These are phyloP conservation scores for Tagetes erecta DNA, from an alignment of 129 eudicot species.

Conservation along the genomic window DNA sequence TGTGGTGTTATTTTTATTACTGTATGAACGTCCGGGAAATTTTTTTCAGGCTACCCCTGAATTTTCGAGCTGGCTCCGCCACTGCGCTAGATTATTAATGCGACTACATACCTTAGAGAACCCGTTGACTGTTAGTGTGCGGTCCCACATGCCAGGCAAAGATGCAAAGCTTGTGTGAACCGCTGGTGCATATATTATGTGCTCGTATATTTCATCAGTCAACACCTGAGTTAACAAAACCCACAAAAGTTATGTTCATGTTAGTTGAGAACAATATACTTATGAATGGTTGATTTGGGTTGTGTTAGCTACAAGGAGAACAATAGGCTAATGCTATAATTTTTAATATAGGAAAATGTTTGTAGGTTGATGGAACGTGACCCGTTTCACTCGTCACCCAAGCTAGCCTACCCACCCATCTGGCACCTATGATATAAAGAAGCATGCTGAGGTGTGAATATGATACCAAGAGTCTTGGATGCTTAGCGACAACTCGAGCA, in stretches of 20 bases:
- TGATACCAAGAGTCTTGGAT: constrained; percentile 87
- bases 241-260: constrained; percentile 15
- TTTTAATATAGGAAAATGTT: not conserved
- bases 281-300: constrained; percentile 6
- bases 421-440: not conserved
- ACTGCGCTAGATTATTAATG: too few relatives aligned
- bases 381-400: not conserved
- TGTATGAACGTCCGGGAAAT: too few relatives aligned
- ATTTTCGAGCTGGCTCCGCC: too few relatives aligned
- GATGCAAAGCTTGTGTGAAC: constrained; percentile 98
- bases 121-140: constrained; percentile 94
- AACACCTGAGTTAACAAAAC: constrained; percentile 50
- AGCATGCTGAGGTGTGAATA: not conserved
- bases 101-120: constrained; percentile 71
- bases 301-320: not conserved
- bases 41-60: too few relatives aligned
- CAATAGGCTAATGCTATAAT: not conserved
- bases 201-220: constrained; percentile 95
- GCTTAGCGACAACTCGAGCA: constrained; percentile 77
- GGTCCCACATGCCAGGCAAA: constrained; percentile 97
- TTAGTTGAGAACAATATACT: constrained; percentile 14
- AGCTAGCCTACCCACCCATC: not conserved
- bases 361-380: not conserved
- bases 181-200: constrained; percentile 86
- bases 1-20: too few relatives aligned